Percentiles rank a stretch among this genome's conserved stretches.
phyloP scores from a whole-genome alignment of 1,284 basidiomycete species.

The Cutaneotrichosporon cutaneum region DNA sequence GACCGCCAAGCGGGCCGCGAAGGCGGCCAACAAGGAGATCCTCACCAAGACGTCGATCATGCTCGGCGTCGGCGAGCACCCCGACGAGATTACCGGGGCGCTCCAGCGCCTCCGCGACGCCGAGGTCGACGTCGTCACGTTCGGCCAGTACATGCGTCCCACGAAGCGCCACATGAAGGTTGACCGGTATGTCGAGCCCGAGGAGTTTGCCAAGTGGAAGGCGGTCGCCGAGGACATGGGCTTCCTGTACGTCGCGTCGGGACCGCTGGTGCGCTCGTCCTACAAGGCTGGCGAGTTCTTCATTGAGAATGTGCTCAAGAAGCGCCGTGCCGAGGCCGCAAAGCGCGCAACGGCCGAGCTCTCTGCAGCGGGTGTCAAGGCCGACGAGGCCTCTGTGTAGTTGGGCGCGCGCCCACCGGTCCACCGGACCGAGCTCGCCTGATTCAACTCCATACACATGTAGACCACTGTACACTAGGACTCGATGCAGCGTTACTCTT shows the following conservation, averaged over 20 bases:
- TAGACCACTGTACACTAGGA: conserved; percentile 1
- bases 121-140: conserved; percentile 96
- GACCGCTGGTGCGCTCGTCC: conserved; percentile 90
- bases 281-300: conserved; percentile 97
- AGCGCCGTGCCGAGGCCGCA: conserved; percentile 45
- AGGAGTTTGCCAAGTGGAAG: conserved; percentile 92
- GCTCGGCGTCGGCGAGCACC: conserved; percentile 92
- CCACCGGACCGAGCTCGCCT: background rate
- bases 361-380: conserved; percentile 20
- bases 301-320: conserved; percentile 78
- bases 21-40: conserved; percentile 70
- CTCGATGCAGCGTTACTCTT: background rate
- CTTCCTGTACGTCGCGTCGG: conserved; percentile 96
- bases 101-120: conserved; percentile 83
- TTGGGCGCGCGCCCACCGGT: background rate
- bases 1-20: conserved; percentile 78
- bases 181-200: conserved; percentile 88
- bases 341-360: conserved; percentile 40
- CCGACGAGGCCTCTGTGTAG: background rate
- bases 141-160: conserved; percentile 99
- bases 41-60: conserved; percentile 99
- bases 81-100: conserved; percentile 78
- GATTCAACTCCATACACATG: conserved; percentile 1
- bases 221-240: conserved; percentile 85
- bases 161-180: conserved; percentile 99